phyloP scores from a whole-genome alignment of 139 green algal genomes.

The Eudorina sp. region DNA sequence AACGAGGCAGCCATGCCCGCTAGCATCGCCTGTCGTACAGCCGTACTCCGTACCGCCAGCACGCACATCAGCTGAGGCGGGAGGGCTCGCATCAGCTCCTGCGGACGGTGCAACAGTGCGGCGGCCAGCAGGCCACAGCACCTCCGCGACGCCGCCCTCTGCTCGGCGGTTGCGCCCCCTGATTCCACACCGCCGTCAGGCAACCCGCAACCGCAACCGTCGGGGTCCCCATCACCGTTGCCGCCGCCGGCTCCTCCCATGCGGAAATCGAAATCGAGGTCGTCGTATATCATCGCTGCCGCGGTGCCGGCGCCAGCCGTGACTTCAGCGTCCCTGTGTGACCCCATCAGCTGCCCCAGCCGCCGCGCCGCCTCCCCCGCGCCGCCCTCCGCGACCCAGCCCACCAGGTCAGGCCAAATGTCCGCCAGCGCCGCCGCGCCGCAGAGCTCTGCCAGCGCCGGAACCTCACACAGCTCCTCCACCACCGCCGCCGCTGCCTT shows the following conservation, averaged over 20 bases:
- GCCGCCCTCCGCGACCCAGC: not conserved
- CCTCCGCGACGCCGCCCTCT: not conserved
- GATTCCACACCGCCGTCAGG: not conserved
- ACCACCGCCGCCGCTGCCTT: not conserved
- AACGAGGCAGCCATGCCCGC: not conserved
- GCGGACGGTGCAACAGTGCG: not conserved
- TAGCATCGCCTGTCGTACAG: not conserved
- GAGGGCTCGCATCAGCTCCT: not conserved
- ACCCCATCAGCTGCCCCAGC: not conserved
- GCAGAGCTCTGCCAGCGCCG: conserved; percentile 17
- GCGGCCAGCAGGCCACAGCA: conserved; percentile 2
- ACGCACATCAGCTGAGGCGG: conserved; percentile 4
- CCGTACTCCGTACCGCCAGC: not conserved
- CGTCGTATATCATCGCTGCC: not conserved
- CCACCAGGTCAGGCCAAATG: not conserved
- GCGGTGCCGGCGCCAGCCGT: not conserved
- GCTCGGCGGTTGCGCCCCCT: not conserved
- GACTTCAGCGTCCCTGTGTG: not conserved
- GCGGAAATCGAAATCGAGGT: not conserved
- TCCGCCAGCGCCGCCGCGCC: conserved; percentile 7
- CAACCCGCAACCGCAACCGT: no score
- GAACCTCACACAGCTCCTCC: not conserved
- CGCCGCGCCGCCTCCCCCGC: not conserved
- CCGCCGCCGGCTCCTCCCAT: not conserved
- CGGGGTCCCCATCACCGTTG: not conserved